phyloP scores from a whole-genome alignment of 495 filamentous ascomycete species.

The Parathielavia appendiculata region DNA sequence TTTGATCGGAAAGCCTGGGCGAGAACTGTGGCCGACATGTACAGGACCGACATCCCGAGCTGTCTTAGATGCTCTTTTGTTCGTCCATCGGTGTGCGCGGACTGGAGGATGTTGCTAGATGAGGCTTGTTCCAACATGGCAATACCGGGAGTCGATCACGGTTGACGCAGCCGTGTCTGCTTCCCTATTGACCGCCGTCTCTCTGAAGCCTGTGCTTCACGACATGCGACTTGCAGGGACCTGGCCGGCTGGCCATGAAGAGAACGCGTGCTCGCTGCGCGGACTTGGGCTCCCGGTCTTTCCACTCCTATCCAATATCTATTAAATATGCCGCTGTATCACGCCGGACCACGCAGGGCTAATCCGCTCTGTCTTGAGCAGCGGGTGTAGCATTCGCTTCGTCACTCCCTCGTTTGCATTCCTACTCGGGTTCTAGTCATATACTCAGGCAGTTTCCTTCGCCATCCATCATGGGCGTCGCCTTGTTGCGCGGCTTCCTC shows the following conservation, averaged over 20 bases:
- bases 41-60: not conserved
- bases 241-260: slow-evolving; percentile 6
- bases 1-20: slow-evolving; percentile 3
- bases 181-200: slow-evolving; percentile 2
- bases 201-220: slow-evolving; percentile 16
- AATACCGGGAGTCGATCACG: slow-evolving; percentile 15
- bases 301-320: not conserved
- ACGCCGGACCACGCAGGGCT: not conserved
- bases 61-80: not conserved
- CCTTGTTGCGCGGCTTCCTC: slow-evolving; percentile 12
- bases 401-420: slow-evolving; percentile 14
- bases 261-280: not conserved
- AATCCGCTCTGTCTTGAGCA: slow-evolving; percentile 7
- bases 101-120: not conserved
- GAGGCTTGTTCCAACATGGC: not conserved
- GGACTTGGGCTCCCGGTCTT: not conserved
- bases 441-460: not conserved
- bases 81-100: not conserved
- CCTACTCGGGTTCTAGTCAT: not conserved
- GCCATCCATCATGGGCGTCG: slow-evolving; percentile 24
- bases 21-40: not conserved
- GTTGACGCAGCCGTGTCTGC: slow-evolving; percentile 5
- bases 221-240: slow-evolving; percentile 19
- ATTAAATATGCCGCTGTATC: slow-evolving; percentile 18
- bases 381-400: slow-evolving; percentile 2